Conservation (phyloP, 345 rosid species). For the Ceriops zippeliana region DNA sequence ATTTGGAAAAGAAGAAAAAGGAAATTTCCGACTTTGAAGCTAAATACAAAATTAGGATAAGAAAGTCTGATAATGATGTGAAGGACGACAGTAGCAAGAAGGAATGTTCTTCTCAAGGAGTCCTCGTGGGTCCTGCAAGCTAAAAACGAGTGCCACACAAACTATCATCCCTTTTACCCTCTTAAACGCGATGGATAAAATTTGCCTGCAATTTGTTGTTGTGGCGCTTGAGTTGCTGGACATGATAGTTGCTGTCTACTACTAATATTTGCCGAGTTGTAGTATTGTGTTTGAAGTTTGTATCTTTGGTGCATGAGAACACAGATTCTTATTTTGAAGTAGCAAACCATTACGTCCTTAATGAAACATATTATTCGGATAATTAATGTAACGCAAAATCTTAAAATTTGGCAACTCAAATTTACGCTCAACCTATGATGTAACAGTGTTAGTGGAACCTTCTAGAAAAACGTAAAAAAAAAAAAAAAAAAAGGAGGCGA, state of each 20-base stretch:
- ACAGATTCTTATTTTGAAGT: too few species aligned
- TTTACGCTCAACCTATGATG: too few species aligned
- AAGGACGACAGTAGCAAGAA: slow-evolving; percentile 51
- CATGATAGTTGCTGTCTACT: background rate
- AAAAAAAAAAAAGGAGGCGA: too few species aligned
- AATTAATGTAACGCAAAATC: too few species aligned
- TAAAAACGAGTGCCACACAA: slow-evolving; percentile 32
- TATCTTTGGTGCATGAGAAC: too few species aligned
- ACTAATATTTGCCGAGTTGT: background rate
- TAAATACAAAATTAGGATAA: slow-evolving; percentile 78
- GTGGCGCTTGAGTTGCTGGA: background rate
- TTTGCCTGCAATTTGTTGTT: background rate
- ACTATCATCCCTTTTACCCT: background rate
- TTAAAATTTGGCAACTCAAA: too few species aligned
- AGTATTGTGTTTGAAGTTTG: slow-evolving; percentile 2
- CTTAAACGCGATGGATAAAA: background rate
- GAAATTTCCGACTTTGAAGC: slow-evolving; percentile 77
- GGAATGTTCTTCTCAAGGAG: slow-evolving; percentile 93
- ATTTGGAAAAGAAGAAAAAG: slow-evolving; percentile 70
- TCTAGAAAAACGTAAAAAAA: too few species aligned
- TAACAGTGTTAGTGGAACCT: too few species aligned
- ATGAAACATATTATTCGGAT: too few species aligned
- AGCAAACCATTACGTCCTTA: too few species aligned
- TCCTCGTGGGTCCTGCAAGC: slow-evolving; percentile 86
- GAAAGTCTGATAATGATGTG: slow-evolving; percentile 48